Base-by-base conservation (phyloP, 352 stramenopile genomes). In the Globisporangium polare region DNA sequence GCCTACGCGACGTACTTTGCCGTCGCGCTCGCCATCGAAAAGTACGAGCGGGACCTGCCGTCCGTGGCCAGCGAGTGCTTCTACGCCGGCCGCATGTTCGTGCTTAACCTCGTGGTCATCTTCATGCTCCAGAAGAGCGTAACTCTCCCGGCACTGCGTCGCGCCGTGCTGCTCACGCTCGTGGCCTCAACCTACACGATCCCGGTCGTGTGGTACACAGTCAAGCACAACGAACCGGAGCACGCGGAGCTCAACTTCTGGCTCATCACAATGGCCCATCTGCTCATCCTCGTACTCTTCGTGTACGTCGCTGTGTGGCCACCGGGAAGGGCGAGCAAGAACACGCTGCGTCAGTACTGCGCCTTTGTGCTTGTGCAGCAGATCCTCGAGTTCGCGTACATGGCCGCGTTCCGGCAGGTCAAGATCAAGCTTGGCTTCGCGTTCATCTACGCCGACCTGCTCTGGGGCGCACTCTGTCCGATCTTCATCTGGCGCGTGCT, bases 401-500 rank as follows among this genome's bases (percentile, higher is more conserved):
- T 53, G 24, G 47, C 47, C 4, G 26, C 47, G 15, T 53, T 53
- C 26, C 29, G 29, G 7, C 52, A 46, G 20, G 35, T 56, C 13
- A 37, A 60, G 29, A 37, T 67, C 54, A 27, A 70, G 24, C 10
- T 33, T 13, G 65, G 59, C 12, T 66, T 49, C 27, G 45, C 31
- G 15, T 42, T 67, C 26, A 60, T 60, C 5, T 60, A 67, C 9
- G 53, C 53, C 4, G 54, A 46, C 6, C 15, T 68, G 18, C 45
- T 67, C 24, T 74, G 66, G 47, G 49, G 27, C 1, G 18, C 62
- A 5, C 12, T 71, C 5, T 77, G 67, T 49, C 78, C 78, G 18
- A 59, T 83, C 35, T 66, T 92, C 8, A 77, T 93, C 62, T 92
- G 81, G 83, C 73, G 83, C 53, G 71, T 94, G n/a, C 68, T 94